Evolutionary conservation across 1,284 basidiomycete species (phyloP), one percentile per base, ranked within the genome.

Genomic region (Neonothopanus nambi): DNA sequence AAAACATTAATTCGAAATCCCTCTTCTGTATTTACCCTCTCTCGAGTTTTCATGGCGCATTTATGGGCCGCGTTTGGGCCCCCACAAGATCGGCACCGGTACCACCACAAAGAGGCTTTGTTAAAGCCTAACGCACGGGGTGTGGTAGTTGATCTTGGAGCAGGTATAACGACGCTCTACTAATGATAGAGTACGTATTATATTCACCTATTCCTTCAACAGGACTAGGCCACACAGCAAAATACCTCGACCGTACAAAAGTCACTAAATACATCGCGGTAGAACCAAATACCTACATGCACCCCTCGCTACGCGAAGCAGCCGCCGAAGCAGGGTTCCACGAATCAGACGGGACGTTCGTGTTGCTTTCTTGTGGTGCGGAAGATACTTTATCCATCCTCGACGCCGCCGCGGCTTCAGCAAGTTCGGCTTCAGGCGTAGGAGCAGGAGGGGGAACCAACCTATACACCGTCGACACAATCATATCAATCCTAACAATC

Each of bases 241-340:
- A 72, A 12, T 89, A 89, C 60, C 75, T 90, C 28, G 75, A 87
- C 56, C 70, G 62, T n/a, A 57, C 60, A 1, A 71, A 69, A 37
- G 82, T 89, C 26, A 77, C 78, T 0, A 80, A 73, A 63, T 89
- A 89, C 59, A 67, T 89, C 48, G 87, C 86, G 0, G 65, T 90
- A 9, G 87, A 89, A 61, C 86, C 87, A 11, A 89, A 88, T 59
- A 48, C 56, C 4, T 66, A 69, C 56, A 88, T 89, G 85, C 85
- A 89, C 63, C 52, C 67, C 18, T 63, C 74, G 21, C 77, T 89
- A 43, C 77, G 81, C 26, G 63, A 61, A 2, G 63, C 65, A 6
- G 86, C 85, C 9, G 62, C 68, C 20, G 61, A 64, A 15, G 75
- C 71, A 7, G 86, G 86, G 1, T 87, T 77, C 63, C 68, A 57